These are phyloP conservation scores for Amanita subjunquillea DNA, from an alignment of 768 basidiomycete genomes.

Conservation along the genomic window DNA sequence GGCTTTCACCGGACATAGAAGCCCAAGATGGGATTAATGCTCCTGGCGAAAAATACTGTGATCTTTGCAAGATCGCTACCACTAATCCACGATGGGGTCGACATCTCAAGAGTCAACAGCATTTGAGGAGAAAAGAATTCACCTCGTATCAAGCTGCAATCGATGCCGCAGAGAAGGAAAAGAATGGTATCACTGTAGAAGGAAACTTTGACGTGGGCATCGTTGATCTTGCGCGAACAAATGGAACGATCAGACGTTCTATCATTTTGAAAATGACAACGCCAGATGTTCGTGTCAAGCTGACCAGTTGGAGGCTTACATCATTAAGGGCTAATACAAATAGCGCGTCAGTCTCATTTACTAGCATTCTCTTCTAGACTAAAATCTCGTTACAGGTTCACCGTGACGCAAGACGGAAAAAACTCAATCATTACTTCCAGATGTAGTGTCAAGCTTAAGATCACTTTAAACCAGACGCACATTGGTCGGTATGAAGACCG, in stretches of 20 bases:
- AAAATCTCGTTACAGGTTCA: constrained; percentile 14
- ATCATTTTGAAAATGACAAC: constrained; percentile 15
- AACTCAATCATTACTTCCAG: constrained; percentile 14
- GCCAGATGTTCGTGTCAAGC: constrained; percentile 17
- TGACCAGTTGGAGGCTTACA: constrained; percentile 18
- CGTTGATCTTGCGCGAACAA: constrained; percentile 26
- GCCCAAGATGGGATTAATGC: constrained; percentile 18
- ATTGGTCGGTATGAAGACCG: constrained; percentile 44
- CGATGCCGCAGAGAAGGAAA: constrained; percentile 45
- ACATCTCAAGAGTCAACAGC: constrained; percentile 21
- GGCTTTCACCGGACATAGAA: constrained; percentile 15
- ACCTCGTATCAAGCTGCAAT: constrained; percentile 29
- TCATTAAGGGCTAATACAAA: constrained; percentile 18
- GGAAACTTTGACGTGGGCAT: constrained; percentile 42
- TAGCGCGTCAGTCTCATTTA: constrained; percentile 15
- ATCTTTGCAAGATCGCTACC: constrained; percentile 18
- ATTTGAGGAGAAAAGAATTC: constrained; percentile 27
- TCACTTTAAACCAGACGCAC: constrained; percentile 23
- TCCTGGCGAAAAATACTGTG: constrained; percentile 14
- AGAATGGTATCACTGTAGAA: constrained; percentile 35
- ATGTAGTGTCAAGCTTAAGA: constrained; percentile 16
- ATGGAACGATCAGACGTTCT: constrained; percentile 11
- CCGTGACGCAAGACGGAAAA: constrained; percentile 10
- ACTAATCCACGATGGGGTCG: constrained; percentile 17
- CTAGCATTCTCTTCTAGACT: not conserved